Percentiles rank a stretch among this genome's conserved stretches.
These are phyloP conservation scores for Marasmius oreades DNA, from an alignment of 1,284 basidiomycete species.

Conservation along the genomic window DNA sequence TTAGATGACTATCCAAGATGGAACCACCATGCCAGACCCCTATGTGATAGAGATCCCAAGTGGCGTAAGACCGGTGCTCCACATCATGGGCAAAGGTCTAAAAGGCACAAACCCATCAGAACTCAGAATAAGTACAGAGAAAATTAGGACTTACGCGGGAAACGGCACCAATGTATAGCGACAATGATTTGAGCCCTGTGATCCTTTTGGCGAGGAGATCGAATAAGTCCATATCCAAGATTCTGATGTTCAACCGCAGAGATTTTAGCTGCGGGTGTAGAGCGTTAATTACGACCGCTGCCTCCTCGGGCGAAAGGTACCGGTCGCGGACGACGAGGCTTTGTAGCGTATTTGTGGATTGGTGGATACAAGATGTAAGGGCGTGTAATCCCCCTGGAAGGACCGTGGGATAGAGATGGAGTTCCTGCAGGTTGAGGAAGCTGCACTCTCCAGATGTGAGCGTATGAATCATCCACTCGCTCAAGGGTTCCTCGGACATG, in stretches of 20 bases:
- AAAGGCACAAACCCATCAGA: conserved; percentile 12
- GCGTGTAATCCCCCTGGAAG: conserved; percentile 29
- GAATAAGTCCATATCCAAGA: conserved; percentile 29
- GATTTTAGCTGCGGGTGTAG: conserved; percentile 22
- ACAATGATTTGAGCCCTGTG: conserved; percentile 27
- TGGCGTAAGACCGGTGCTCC: background rate
- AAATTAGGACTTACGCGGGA: conserved; percentile 11
- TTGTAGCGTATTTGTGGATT: conserved; percentile 28
- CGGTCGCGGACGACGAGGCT: conserved; percentile 34
- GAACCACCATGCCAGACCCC: conserved; percentile 8
- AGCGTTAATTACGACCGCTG: conserved; percentile 22
- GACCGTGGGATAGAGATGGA: conserved; percentile 38
- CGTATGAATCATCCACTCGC: conserved; percentile 27
- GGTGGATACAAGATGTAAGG: conserved; percentile 26
- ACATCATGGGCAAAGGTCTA: conserved; percentile 1
- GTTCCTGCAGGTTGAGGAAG: conserved; percentile 26
- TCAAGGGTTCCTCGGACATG: conserved; percentile 25
- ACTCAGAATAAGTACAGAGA: conserved; percentile 2
- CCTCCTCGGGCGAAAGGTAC: conserved; percentile 32
- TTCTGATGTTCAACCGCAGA: conserved; percentile 32
- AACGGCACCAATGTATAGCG: conserved; percentile 27
- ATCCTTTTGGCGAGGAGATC: conserved; percentile 29
- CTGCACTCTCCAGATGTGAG: conserved; percentile 19
- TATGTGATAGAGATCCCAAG: conserved; percentile 6
- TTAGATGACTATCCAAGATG: conserved; percentile 1